A percentile compares a stretch with the other conserved stretches of the same genome.
Evolutionary conservation across 2,329 filamentous ascomycete species (phyloP).

Genomic region (Ascochyta koolunga): DNA sequence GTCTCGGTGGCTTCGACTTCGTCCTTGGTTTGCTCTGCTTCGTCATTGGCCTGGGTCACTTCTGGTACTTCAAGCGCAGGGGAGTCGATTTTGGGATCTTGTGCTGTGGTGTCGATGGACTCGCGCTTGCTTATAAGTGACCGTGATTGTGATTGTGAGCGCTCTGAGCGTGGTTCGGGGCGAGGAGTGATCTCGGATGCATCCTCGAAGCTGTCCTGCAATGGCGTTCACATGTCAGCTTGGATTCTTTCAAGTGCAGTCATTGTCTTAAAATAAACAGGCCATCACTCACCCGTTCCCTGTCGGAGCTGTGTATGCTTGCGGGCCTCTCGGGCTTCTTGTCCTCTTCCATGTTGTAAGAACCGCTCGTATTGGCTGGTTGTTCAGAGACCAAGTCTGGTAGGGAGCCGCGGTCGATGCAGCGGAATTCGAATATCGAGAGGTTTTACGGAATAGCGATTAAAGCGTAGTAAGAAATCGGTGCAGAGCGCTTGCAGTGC

Average conservation of each 20-base stretch:
- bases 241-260: background rate
- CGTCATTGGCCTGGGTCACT: constrained; percentile 14
- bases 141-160: constrained; percentile 50
- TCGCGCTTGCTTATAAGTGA: constrained; percentile 58
- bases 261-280: background rate
- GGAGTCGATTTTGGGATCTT: constrained; percentile 5
- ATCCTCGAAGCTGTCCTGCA: constrained; percentile 82
- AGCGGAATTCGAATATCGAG: background rate
- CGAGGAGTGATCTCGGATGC: constrained; percentile 64
- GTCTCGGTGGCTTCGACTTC: constrained; percentile 22
- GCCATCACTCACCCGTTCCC: constrained; percentile 31
- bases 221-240: constrained; percentile 20
- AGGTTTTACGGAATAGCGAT: constrained; percentile 6
- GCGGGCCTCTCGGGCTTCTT: constrained; percentile 31
- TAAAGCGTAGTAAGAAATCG: constrained; percentile 4
- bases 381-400: constrained; percentile 5
- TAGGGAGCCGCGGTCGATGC: constrained; percentile 4
- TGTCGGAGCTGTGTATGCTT: constrained; percentile 43
- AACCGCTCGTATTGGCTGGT: background rate
- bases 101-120: constrained; percentile 24
- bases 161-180: constrained; percentile 50
- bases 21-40: constrained; percentile 19
- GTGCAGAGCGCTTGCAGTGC: constrained; percentile 9
- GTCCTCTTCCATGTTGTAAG: constrained; percentile 14
- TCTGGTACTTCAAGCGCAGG: constrained; percentile 11